phyloP scores from a whole-genome alignment of 441 rosid species.

The Sinapis alba region DNA sequence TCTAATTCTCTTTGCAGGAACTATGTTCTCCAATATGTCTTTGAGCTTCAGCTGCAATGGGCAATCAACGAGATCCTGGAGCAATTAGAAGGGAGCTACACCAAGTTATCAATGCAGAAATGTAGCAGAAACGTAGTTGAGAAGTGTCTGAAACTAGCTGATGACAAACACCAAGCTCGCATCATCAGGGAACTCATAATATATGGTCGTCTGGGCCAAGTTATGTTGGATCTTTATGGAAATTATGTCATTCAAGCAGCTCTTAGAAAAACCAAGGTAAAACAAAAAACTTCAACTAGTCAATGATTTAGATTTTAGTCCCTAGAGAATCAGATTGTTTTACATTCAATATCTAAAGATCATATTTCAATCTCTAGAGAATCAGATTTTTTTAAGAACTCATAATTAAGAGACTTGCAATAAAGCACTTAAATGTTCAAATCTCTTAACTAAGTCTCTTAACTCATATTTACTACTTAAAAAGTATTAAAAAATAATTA shows the following conservation, averaged over 20 bases:
- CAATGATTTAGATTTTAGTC: not conserved
- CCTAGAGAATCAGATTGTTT: not conserved
- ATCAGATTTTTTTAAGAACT: too few relatives aligned
- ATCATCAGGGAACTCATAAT: slow-evolving; percentile 63
- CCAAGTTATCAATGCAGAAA: slow-evolving; percentile 80
- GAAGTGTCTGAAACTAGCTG: slow-evolving; percentile 65
- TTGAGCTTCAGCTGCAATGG: slow-evolving; percentile 74
- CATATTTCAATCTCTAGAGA: too few relatives aligned
- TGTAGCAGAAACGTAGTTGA: slow-evolving; percentile 91
- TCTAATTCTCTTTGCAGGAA: slow-evolving; percentile 50
- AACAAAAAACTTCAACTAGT: not conserved
- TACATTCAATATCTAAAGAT: not conserved
- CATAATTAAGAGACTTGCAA: too few relatives aligned
- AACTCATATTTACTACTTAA: too few relatives aligned
- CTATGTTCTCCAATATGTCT: slow-evolving; percentile 79
- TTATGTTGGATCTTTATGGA: slow-evolving; percentile 88
- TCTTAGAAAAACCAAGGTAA: slow-evolving; percentile 63
- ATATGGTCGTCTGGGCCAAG: slow-evolving; percentile 59
- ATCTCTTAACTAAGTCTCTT: too few relatives aligned
- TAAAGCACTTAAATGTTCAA: too few relatives aligned
- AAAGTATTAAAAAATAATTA: too few relatives aligned
- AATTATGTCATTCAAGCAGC: slow-evolving; percentile 89
- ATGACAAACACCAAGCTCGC: slow-evolving; percentile 50
- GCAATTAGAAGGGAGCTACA: slow-evolving; percentile 68
- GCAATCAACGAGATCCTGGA: too few relatives aligned